Evolutionary conservation across 345 rosid species (phyloP), one percentile per base, ranked within the genome.

Genomic region (Noccaea caerulescens): DNA sequence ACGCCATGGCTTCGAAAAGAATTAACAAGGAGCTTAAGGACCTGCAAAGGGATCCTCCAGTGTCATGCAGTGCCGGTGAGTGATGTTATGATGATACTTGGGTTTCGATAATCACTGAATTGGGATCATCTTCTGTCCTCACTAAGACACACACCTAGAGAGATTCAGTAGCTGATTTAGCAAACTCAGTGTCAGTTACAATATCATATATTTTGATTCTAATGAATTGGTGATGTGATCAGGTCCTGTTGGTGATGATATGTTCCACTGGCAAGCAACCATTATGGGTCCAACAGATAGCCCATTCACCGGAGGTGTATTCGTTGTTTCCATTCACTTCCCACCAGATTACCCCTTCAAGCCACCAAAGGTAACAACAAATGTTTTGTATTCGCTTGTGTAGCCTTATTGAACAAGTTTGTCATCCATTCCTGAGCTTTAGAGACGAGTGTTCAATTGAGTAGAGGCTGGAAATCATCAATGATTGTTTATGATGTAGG

Each of bases 251-350:
- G 88, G 79, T 53, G 88, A 88, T 68, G 90, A 88, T 49, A 84
- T 86, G 84, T 88, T 84, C 56, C 93, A 86, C 47, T 88, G 93
- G 93, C 93, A 88, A 86, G 93, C 90, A 55, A 86, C 90, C 34
- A 88, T 88, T 3, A 88, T 88, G 93, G 90, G 93, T 41, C 93
- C 93, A 46, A 3, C 84, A 2, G 88, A 88, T 58, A 88, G 93
- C 66, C 93, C 90, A 37, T 88, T 82, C 78, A 44, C 88, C 7
- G 90, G 90, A 30, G 93, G 93, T 54, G 80, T 88, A 3, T 88
- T 88, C 57, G 81, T 84, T 62, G 84, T 88, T n/a, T 58, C 90
- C 63, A 88, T 88, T 79, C 90, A 88, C 78, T 88, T 88, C 79
- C 93, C 93, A 25, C 90, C 90, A 1, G 90, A 88, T 76, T 88